phyloP scores from a whole-genome alignment of 1,139 yeast genomes.

The Saccharomyces hybrid region DNA sequence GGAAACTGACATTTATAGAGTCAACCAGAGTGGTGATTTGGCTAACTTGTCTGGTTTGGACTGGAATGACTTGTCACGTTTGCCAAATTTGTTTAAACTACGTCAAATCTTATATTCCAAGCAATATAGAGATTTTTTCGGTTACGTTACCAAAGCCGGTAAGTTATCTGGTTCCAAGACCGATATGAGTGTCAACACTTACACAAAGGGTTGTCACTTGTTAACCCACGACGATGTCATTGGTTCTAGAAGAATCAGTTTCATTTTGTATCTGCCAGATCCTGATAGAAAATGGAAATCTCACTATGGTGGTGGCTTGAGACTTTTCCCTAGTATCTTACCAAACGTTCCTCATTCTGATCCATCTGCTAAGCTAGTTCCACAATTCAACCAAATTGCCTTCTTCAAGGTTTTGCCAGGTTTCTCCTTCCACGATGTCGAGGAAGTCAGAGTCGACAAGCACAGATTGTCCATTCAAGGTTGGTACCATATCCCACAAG shows the following conservation, averaged over 20 bases:
- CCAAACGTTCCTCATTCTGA: conserved; percentile 89
- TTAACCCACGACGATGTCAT: conserved; percentile 96
- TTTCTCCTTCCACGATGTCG: conserved; percentile 92
- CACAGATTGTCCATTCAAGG: conserved; percentile 92
- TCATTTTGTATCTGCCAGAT: conserved; percentile 84
- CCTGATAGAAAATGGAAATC: conserved; percentile 85
- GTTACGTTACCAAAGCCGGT: conserved; percentile 81
- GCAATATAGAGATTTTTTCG: conserved; percentile 72
- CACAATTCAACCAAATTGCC: conserved; percentile 93
- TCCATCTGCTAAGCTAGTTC: conserved; percentile 60
- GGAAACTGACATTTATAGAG: conserved; percentile 95
- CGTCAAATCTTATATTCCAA: conserved; percentile 83
- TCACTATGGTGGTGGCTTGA: conserved; percentile 84
- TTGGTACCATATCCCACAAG: conserved; percentile 97
- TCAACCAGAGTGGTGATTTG: conserved; percentile 89
- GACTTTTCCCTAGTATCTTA: conserved; percentile 77
- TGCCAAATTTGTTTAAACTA: conserved; percentile 67
- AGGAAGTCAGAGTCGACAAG: conserved; percentile 85
- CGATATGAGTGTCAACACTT: conserved; percentile 87
- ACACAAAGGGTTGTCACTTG: conserved; percentile 87
- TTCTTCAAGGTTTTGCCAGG: conserved; percentile 96
- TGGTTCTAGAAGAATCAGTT: conserved; percentile 88
- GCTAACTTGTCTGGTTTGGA: conserved; percentile 86
- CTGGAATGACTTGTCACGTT: conserved; percentile 61
- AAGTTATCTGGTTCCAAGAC: conserved; percentile 81